Conservation (phyloP, 768 basidiomycete species). For the Lentinus brumalis region DNA sequence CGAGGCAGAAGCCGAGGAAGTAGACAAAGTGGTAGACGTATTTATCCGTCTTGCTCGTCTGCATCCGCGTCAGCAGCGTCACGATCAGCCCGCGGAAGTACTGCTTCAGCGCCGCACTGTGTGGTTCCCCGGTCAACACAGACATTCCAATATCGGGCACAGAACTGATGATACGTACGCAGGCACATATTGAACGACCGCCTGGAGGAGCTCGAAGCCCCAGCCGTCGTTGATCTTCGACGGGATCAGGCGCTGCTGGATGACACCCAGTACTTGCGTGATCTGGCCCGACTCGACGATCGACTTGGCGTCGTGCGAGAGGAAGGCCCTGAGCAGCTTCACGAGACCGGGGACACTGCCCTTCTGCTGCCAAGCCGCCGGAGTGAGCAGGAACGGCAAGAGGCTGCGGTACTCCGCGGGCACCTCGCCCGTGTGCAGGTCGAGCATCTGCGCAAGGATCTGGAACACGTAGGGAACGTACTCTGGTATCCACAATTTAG, state of each 20-base stretch:
- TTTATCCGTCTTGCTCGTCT: constrained; percentile 85
- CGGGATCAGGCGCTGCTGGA: constrained; percentile 88
- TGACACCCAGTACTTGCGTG: constrained; percentile 78
- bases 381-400: constrained; percentile 81
- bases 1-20: constrained; percentile 77
- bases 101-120: constrained; percentile 62
- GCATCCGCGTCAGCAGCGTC: constrained; percentile 83
- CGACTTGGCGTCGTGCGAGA: constrained; percentile 65
- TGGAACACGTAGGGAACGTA: constrained; percentile 99
- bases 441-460: constrained; percentile 93
- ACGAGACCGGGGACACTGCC: constrained; percentile 95
- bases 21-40: constrained; percentile 81
- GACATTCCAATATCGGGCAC: too few species aligned
- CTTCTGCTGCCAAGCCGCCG: constrained; percentile 88
- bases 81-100: constrained; percentile 78
- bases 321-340: constrained; percentile 81
- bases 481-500: constrained; percentile 48
- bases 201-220: constrained; percentile 88
- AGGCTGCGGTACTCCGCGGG: constrained; percentile 79
- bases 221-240: constrained; percentile 86
- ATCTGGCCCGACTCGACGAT: constrained; percentile 76
- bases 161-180: constrained; percentile 52
- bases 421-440: constrained; percentile 65
- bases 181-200: constrained; percentile 70
- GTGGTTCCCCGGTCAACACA: not conserved